Evolutionary conservation across 2,329 filamentous ascomycete species (phyloP).

Genomic region (Teratosphaeria nubilosa): DNA sequence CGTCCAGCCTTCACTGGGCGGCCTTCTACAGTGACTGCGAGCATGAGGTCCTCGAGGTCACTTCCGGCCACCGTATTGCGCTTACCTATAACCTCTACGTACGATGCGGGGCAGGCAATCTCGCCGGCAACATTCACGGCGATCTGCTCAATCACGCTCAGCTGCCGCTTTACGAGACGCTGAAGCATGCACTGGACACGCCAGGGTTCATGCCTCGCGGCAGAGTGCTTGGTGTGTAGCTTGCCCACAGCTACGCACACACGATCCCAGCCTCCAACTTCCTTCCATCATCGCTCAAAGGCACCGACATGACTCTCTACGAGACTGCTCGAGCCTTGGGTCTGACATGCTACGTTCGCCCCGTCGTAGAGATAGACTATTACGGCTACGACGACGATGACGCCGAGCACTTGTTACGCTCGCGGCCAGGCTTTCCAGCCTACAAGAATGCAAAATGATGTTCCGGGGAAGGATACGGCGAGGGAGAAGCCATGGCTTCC

Average conservation of each 20-base stretch:
- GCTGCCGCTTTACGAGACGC: slow-evolving; percentile 28
- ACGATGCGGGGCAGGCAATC: slow-evolving; percentile 25
- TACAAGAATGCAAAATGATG: not conserved
- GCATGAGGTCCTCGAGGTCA: slow-evolving; percentile 44
- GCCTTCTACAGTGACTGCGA: slow-evolving; percentile 47
- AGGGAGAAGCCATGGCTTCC: not conserved
- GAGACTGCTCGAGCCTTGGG: slow-evolving; percentile 8
- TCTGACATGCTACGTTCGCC: not conserved
- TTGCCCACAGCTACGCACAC: slow-evolving; percentile 17
- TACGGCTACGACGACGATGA: not conserved
- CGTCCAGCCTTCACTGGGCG: slow-evolving; percentile 34
- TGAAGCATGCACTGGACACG: slow-evolving; percentile 23
- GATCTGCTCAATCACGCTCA: slow-evolving; percentile 21
- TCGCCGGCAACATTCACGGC: slow-evolving; percentile 11
- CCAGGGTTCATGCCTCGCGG: slow-evolving; percentile 28
- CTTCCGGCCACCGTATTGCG: slow-evolving; percentile 43
- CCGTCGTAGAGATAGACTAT: not conserved
- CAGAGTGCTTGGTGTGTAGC: slow-evolving; percentile 9
- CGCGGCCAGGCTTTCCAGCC: not conserved
- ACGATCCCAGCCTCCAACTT: slow-evolving; percentile 6
- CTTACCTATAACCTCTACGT: slow-evolving; percentile 51
- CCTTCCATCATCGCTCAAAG: slow-evolving; percentile 16
- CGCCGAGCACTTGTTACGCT: not conserved
- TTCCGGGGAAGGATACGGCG: not conserved
- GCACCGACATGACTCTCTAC: slow-evolving; percentile 19